phyloP scores from a whole-genome alignment of 495 filamentous ascomycete species.

The Neohortaea acidophila region DNA sequence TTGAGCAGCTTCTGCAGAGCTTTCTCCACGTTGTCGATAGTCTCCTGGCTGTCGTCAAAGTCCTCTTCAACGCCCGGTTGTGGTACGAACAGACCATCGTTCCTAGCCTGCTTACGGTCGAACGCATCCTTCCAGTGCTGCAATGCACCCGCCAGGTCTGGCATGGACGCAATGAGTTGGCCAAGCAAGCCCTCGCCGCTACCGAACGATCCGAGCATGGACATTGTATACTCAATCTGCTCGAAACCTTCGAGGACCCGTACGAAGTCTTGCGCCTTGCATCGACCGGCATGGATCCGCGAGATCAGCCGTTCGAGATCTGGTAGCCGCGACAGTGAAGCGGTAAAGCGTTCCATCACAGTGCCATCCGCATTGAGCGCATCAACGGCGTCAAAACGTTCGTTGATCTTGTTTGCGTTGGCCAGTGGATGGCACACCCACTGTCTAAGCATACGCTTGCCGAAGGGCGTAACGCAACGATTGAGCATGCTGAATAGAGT shows the following conservation, averaged over 20 bases:
- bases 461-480: constrained; percentile 89
- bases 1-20: constrained; percentile 59
- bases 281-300: constrained; percentile 78
- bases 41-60: constrained; percentile 75
- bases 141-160: constrained; percentile 57
- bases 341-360: constrained; percentile 67
- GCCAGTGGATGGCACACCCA: constrained; percentile 96
- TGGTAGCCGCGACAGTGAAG: constrained; percentile 74
- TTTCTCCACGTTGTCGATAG: constrained; percentile 52
- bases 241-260: constrained; percentile 94
- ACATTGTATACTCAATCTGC: constrained; percentile 85
- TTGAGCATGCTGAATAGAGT: constrained; percentile 86
- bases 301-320: constrained; percentile 92
- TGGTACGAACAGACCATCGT: constrained; percentile 65
- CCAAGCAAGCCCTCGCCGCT: constrained; percentile 68
- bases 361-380: constrained; percentile 68
- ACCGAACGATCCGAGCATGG: constrained; percentile 53
- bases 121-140: constrained; percentile 86
- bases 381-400: constrained; percentile 90
- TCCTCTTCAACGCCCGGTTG: constrained; percentile 81
- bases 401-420: constrained; percentile 74
- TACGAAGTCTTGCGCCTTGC: constrained; percentile 80
- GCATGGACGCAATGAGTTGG: constrained; percentile 69
- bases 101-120: constrained; percentile 64
- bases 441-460: constrained; percentile 89